Evolutionary conservation across 495 filamentous ascomycete species (phyloP), one percentile per base, ranked within the genome.

Genomic region (Cercophora sp.): DNA sequence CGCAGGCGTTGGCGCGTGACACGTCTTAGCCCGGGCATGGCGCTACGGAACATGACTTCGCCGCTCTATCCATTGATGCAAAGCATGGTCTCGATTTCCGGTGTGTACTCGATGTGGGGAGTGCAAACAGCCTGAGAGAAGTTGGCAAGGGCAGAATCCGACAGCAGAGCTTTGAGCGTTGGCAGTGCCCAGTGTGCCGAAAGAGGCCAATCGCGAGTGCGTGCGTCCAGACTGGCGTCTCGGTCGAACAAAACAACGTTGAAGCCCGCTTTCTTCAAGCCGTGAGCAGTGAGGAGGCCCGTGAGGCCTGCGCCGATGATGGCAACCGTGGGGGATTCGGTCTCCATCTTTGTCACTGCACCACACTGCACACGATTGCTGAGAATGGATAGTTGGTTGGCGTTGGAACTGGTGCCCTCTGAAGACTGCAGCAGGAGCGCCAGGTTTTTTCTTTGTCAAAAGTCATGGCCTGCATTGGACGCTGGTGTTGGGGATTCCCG

Each of bases 151-250:
- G 78, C 54, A n/a, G 68, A 65, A 1, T 65, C 55, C 10, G 63
- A 62, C 0, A 81, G 63, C 2, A 71, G 61, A 2, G 54, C 42
- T 9, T 40, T 34, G 8, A 67, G 46, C 10, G 58, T 26, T 0
- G 62, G 59, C 10, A 70, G 61, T 0, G 71, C 74, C 80, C 80
- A 84, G 55, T 83, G 78, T 9, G 79, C 57, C 4, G 72, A 66
- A 52, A 82, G 78, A 25, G 74, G 77, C 81, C 80, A 83, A 59
- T 83, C 78, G 3, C 79, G 70, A 5, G 64, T 54, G 13, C 72
- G 72, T 5, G 58, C 54, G 13, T 70, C 61, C 41, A 78, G 46
- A 13, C 51, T 37, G 0, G 46, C 26, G 20, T 78, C 65, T 31
- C 69, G 68, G 57, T 83, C 79, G 56, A 73, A 77, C 20, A 83